These are phyloP conservation scores for Chlorella sp. DNA, from an alignment of 139 green algal species.

Conservation along the genomic window DNA sequence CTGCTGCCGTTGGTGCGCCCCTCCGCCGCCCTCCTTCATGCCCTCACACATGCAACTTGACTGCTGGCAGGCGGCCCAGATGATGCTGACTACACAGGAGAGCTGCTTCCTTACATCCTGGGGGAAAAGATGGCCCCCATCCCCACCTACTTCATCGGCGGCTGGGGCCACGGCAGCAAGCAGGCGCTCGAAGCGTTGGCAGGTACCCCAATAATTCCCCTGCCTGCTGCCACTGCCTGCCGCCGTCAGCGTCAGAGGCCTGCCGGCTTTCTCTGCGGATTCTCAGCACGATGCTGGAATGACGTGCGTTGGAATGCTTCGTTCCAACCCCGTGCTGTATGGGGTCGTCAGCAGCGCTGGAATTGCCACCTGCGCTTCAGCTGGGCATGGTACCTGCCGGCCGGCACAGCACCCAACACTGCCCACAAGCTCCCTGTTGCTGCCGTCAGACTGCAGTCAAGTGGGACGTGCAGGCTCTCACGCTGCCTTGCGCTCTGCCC, in stretches of 20 bases:
- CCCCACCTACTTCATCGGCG: slow-evolving; percentile 80
- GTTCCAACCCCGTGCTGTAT: too few relatives aligned
- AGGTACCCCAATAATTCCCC: not conserved
- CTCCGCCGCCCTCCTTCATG: not conserved
- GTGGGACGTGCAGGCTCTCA: not conserved
- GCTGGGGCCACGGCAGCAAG: slow-evolving; percentile 53
- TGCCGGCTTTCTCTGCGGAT: too few relatives aligned
- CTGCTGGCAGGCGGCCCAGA: slow-evolving; percentile 41
- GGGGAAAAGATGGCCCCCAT: slow-evolving; percentile 62
- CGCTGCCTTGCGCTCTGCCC: not conserved
- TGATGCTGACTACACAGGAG: slow-evolving; percentile 43
- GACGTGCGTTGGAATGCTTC: too few relatives aligned
- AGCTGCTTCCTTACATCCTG: slow-evolving; percentile 61
- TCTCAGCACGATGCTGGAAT: too few relatives aligned
- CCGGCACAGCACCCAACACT: not conserved
- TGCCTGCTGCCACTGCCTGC: not conserved
- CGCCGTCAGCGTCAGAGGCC: not conserved
- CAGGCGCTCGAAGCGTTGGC: slow-evolving; percentile 45
- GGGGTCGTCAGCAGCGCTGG: not conserved
- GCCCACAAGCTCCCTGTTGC: too few relatives aligned
- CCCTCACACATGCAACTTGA: too few relatives aligned
- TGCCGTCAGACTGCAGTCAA: not conserved
- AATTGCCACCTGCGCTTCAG: too few relatives aligned
- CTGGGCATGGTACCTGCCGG: not conserved
- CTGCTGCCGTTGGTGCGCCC: not conserved